Evolutionary conservation across 495 filamentous ascomycete genomes (phyloP).

Genomic region (Neurospora tetrasperma): DNA sequence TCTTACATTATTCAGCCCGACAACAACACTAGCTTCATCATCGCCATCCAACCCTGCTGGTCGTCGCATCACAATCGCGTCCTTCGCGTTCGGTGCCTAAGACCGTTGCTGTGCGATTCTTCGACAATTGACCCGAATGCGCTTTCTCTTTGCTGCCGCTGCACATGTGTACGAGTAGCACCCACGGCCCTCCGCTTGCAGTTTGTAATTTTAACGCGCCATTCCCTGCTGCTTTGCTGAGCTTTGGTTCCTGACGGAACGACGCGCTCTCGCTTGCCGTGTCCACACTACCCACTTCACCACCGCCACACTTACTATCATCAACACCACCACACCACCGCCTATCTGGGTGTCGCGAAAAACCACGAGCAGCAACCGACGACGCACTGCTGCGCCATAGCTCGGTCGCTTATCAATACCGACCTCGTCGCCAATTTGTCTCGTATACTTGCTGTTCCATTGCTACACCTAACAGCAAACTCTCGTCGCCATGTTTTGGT

Average conservation of each 20-base stretch:
- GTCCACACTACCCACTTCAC: slow-evolving; percentile 12
- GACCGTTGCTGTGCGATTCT: not conserved
- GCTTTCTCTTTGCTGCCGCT: slow-evolving; percentile 4
- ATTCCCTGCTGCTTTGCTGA: slow-evolving; percentile 8
- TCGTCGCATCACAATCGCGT: slow-evolving; percentile 11
- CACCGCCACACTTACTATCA: not conserved
- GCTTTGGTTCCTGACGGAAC: slow-evolving; percentile 11
- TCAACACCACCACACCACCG: not conserved
- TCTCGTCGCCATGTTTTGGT: slow-evolving; percentile 80
- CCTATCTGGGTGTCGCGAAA: not conserved
- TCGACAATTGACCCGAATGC: slow-evolving; percentile 5
- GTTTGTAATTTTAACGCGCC: slow-evolving; percentile 12
- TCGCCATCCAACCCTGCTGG: slow-evolving; percentile 10
- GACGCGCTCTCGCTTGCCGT: slow-evolving; percentile 27
- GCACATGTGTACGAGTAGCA: slow-evolving; percentile 4
- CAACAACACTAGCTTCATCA: slow-evolving; percentile 8
- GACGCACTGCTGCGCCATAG: not conserved
- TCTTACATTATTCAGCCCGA: slow-evolving; percentile 6
- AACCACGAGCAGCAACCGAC: not conserved
- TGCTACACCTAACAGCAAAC: slow-evolving; percentile 2
- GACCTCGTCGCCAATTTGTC: not conserved
- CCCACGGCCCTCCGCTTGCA: not conserved
- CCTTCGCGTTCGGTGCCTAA: slow-evolving; percentile 2
- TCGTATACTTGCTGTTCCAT: slow-evolving; percentile 12
- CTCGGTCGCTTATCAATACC: not conserved